Conservation (phyloP, 2,329 filamentous ascomycete genomes). For the Penicillium hordei region DNA sequence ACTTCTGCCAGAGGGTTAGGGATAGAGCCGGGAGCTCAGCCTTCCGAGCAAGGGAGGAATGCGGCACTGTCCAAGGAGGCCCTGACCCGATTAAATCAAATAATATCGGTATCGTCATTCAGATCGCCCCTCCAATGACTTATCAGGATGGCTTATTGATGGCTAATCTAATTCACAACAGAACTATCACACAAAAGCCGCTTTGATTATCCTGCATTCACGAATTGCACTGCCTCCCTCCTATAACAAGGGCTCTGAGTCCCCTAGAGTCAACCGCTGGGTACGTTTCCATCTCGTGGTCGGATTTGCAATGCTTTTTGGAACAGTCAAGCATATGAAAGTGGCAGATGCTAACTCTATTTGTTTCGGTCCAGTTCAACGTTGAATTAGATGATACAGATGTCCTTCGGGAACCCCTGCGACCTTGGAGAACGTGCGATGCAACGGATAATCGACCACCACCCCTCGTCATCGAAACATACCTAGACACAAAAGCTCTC, state of each 20-base stretch:
- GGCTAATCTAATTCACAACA: slow-evolving; percentile 39
- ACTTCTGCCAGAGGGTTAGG: slow-evolving; percentile 53
- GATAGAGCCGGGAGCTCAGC: slow-evolving; percentile 51
- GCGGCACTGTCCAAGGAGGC: slow-evolving; percentile 63
- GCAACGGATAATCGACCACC: slow-evolving; percentile 74
- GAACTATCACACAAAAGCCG: slow-evolving; percentile 91
- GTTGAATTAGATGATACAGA: slow-evolving; percentile 92
- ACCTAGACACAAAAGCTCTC: slow-evolving; percentile 75
- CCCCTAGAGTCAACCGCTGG: slow-evolving; percentile 78
- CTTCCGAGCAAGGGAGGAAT: slow-evolving; percentile 41
- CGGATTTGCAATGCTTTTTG: not conserved
- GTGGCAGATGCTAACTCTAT: not conserved
- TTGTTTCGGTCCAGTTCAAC: slow-evolving; percentile 68
- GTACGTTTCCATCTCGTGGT: slow-evolving; percentile 53
- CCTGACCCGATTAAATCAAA: slow-evolving; percentile 82
- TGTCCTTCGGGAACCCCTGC: slow-evolving; percentile 76
- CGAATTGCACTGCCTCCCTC: slow-evolving; percentile 67
- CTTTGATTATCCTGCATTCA: slow-evolving; percentile 78
- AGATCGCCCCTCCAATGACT: not conserved
- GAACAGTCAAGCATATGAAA: not conserved
- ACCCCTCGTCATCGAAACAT: slow-evolving; percentile 86
- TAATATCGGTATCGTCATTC: slow-evolving; percentile 69
- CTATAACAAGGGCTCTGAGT: slow-evolving; percentile 57
- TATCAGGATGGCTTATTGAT: slow-evolving; percentile 24
- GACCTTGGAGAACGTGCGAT: slow-evolving; percentile 77